Conservation (phyloP, 2,329 filamentous ascomycete species). For the Fusarium sp. region DNA sequence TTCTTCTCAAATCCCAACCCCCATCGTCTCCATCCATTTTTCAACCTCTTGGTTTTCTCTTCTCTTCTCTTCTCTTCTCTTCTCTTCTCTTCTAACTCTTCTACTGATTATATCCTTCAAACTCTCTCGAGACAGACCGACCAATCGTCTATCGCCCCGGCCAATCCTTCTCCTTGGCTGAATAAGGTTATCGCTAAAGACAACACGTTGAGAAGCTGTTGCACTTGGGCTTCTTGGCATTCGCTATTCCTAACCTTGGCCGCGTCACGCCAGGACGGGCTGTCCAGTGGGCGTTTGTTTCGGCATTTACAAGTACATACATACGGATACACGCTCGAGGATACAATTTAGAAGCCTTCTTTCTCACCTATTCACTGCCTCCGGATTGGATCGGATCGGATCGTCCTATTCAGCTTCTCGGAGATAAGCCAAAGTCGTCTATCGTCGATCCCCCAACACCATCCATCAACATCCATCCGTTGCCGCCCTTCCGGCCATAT, state of each 20-base stretch:
- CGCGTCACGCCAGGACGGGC: slow-evolving; percentile 14
- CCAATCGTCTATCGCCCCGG: background rate
- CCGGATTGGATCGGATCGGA: background rate
- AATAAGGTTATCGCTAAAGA: slow-evolving; percentile 14
- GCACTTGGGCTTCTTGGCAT: background rate
- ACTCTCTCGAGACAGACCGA: background rate
- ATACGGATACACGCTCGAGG: background rate
- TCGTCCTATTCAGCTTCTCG: background rate
- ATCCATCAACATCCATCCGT: slow-evolving; percentile 22
- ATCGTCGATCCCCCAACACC: slow-evolving; percentile 31
- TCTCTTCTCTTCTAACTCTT: slow-evolving; percentile 12
- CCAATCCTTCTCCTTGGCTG: slow-evolving; percentile 7
- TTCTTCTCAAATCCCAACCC: slow-evolving; percentile 20
- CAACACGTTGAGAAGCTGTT: slow-evolving; percentile 13
- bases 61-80: slow-evolving; percentile 16
- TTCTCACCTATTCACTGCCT: slow-evolving; percentile 6
- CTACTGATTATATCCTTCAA: background rate
- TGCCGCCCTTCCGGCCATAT: slow-evolving; percentile 25
- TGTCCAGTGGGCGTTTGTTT: slow-evolving; percentile 10
- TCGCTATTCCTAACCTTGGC: slow-evolving; percentile 7
- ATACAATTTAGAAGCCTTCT: slow-evolving; percentile 1
- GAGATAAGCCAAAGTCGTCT: slow-evolving; percentile 9
- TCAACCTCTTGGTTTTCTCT: slow-evolving; percentile 26
- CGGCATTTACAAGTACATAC: slow-evolving; percentile 2
- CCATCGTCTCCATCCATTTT: slow-evolving; percentile 27